These are phyloP conservation scores for Aschersonia sp. DNA, from an alignment of 2,329 filamentous ascomycete species.

Conservation along the genomic window DNA sequence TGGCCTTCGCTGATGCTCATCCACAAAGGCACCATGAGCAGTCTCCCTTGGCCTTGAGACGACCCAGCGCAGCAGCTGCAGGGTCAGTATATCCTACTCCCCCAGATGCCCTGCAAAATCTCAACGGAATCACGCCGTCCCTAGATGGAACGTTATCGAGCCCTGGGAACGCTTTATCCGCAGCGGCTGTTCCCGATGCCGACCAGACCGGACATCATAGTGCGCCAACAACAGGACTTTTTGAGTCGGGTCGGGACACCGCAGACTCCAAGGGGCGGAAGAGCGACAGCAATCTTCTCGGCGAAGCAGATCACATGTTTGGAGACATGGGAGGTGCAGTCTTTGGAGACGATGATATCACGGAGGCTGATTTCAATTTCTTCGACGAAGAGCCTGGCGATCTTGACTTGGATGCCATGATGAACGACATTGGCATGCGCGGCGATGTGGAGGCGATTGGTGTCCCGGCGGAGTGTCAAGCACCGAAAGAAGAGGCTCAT, in stretches of 20 bases:
- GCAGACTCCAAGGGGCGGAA: slow-evolving; percentile 31
- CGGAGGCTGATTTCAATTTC: slow-evolving; percentile 72
- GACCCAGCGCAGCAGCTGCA: slow-evolving; percentile 29
- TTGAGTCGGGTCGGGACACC: slow-evolving; percentile 16
- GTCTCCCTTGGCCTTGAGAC: slow-evolving; percentile 36
- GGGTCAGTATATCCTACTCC: slow-evolving; percentile 58
- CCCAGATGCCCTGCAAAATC: slow-evolving; percentile 47
- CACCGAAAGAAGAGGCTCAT: slow-evolving; percentile 4
- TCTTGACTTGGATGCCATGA: slow-evolving; percentile 20
- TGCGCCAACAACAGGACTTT: slow-evolving; percentile 8
- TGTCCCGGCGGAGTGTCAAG: slow-evolving; percentile 1
- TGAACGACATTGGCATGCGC: slow-evolving; percentile 7
- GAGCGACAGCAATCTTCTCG: slow-evolving; percentile 24
- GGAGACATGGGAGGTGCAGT: slow-evolving; percentile 55
- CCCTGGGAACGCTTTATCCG: slow-evolving; percentile 30
- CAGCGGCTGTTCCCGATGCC: slow-evolving; percentile 14
- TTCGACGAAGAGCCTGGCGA: slow-evolving; percentile 51
- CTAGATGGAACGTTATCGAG: slow-evolving; percentile 42
- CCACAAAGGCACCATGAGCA: slow-evolving; percentile 29
- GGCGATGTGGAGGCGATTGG: slow-evolving; percentile 3
- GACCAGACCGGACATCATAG: slow-evolving; percentile 11
- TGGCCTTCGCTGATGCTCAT: slow-evolving; percentile 26
- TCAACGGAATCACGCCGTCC: slow-evolving; percentile 37
- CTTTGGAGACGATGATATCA: slow-evolving; percentile 62
- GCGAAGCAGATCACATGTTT: slow-evolving; percentile 46